A percentile compares a stretch with the other conserved stretches of the same genome.
phyloP scores from a whole-genome alignment of 2,329 filamentous ascomycete species.

The Apiospora koreana region DNA sequence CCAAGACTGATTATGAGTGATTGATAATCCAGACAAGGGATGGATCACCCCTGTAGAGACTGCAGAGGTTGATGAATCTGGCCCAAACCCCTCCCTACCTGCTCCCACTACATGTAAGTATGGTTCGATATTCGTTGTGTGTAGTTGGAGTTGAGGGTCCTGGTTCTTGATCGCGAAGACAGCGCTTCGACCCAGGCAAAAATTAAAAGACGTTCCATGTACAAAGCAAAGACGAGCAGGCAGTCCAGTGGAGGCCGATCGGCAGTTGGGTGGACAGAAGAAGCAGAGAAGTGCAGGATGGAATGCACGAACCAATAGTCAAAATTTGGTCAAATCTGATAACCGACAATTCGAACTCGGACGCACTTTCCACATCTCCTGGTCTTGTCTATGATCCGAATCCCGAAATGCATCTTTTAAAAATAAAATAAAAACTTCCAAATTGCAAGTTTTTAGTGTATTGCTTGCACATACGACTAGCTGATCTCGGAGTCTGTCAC shows the following conservation, averaged over 20 bases:
- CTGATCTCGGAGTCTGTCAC: neutral
- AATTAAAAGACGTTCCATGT: neutral
- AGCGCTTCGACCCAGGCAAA: neutral
- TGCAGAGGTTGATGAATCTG: neutral
- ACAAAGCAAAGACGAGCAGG: neutral
- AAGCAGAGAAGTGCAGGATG: neutral
- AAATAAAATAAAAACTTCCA: no score
- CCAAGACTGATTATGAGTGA: neutral
- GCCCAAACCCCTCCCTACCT: neutral
- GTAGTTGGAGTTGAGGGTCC: neutral
- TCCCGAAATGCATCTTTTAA: no score
- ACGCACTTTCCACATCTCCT: neutral
- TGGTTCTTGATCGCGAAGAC: neutral
- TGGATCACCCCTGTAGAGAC: neutral
- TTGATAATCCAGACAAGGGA: neutral
- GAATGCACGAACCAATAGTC: slow-evolving; percentile 1
- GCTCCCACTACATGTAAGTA: neutral
- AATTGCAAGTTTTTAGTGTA: neutral
- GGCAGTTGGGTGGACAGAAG: neutral
- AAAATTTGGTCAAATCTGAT: neutral
- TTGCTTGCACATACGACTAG: neutral
- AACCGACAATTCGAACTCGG: neutral
- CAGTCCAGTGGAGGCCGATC: neutral
- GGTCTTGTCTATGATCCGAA: no score
- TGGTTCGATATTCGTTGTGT: neutral